Evolutionary conservation across 257 asterid genomes (phyloP), one percentile per base, ranked within the genome.

Genomic region (Asclepias syriaca): DNA sequence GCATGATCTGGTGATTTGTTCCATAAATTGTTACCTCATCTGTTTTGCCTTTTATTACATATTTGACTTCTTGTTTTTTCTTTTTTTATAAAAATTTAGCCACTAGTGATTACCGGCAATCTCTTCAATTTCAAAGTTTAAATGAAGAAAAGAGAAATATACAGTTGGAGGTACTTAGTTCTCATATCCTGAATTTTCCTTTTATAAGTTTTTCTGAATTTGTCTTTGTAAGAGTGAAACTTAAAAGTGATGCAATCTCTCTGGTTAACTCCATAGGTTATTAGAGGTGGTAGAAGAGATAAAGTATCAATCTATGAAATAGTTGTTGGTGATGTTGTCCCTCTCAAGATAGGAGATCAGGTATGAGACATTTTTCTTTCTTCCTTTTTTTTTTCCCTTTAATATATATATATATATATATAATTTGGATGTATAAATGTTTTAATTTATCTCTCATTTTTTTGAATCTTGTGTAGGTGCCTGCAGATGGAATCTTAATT

Each of bases 291-390:
- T 45, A 82, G 99, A 80, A 88, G 97, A 77, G 97, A 91, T 14
- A 90, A 79, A 81, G 73, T 91, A 68, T 94, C 99, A 50, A 91
- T 94, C 83, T 91, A 91, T 63, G 95, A 89, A 64, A 79, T 94
- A 79, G 99, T 94, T 77, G 99, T 94, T 73, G 97, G 99, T 71
- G 97, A 94, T 58, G 83, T 89, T 75, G 65, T 94, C 80, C 97
- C 97, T 67, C 93, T 94, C 81, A 89, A 87, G 84, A 91, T 94
- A 75, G 99, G 97, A 21, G 97, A 91, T 78, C 97, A 91, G 97
- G 99, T 91, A 65, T 55, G 43, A 58, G 12, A 19, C 18, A 29
- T 43, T 43, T 7, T 43, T 43, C 10, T 43, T 40, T 43, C 10
- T 43, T 43, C 10, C 8, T 43, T 9, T 8, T 8, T 40, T 40